These are phyloP conservation scores for Hypomontagnella monticulosa DNA, from an alignment of 495 filamentous ascomycete genomes.

Conservation along the genomic window DNA sequence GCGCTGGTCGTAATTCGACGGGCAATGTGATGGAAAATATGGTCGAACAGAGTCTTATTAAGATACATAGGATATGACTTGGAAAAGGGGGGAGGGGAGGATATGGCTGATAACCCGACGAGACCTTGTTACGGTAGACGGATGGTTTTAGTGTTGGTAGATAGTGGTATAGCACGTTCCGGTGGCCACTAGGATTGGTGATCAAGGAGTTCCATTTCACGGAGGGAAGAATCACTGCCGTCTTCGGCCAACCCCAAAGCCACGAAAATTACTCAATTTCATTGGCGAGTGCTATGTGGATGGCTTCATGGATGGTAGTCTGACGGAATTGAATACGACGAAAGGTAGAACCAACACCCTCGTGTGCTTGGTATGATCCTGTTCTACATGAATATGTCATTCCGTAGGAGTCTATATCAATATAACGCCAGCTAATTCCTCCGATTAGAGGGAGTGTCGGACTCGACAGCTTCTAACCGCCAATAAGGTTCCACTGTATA, in stretches of 20 bases:
- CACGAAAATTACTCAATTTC: slow-evolving; percentile 7
- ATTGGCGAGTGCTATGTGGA: slow-evolving; percentile 28
- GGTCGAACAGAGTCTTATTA: too few species aligned
- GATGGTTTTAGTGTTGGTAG: too few species aligned
- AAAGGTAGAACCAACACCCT: not conserved
- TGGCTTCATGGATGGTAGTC: slow-evolving; percentile 21
- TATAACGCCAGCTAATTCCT: slow-evolving; percentile 16
- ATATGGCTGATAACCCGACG: too few species aligned
- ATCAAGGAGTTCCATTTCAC: slow-evolving; percentile 1
- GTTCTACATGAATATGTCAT: slow-evolving; percentile 5
- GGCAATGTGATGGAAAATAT: too few species aligned
- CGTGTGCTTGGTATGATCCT: slow-evolving; percentile 12
- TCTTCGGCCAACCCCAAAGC: not conserved
- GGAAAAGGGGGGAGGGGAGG: too few species aligned
- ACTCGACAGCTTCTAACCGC: slow-evolving; percentile 29
- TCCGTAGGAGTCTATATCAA: slow-evolving; percentile 3
- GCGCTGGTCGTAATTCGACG: too few species aligned
- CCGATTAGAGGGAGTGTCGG: slow-evolving; percentile 22
- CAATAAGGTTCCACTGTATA: slow-evolving; percentile 13
- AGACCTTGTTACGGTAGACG: too few species aligned
- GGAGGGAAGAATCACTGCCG: not conserved
- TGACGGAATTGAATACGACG: slow-evolving; percentile 5
- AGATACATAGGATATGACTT: too few species aligned
- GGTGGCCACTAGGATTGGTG: too few species aligned
- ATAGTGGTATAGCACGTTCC: too few species aligned